phyloP scores from a whole-genome alignment of 2,329 filamentous ascomycete genomes.

The Lasiodiplodia theobromae region DNA sequence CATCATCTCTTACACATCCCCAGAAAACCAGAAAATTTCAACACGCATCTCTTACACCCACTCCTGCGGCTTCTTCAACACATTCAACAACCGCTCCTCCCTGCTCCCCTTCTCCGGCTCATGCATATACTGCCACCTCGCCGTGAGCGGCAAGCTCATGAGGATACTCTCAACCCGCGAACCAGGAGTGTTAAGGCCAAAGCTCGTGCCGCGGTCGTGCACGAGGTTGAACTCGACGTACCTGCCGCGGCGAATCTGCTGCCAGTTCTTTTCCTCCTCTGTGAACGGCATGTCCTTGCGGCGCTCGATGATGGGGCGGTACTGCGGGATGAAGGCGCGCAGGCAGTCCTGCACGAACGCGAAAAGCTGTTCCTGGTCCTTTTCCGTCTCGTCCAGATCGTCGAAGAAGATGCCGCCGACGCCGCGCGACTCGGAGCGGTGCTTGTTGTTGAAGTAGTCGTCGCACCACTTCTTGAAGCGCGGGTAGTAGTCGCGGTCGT shows the following conservation, averaged over 20 bases:
- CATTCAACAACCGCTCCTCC: conserved; percentile 82
- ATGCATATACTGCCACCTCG: conserved; percentile 96
- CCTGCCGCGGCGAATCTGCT: conserved; percentile 89
- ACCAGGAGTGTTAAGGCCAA: conserved; percentile 91
- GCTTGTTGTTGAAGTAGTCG: conserved; percentile 94
- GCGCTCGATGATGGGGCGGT: conserved; percentile 85
- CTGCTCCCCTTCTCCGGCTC: conserved; percentile 75
- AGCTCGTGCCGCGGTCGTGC: conserved; percentile 92
- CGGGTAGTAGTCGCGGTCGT: conserved; percentile 90
- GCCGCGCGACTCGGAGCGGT: conserved; percentile 84
- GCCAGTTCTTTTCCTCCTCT: conserved; percentile 90
- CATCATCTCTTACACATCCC: no score
- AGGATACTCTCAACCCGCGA: conserved; percentile 94
- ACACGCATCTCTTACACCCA: conserved; percentile 49
- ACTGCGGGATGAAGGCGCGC: conserved; percentile 86
- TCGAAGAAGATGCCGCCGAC: conserved; percentile 99
- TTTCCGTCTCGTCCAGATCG: conserved; percentile 86
- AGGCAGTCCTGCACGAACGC: conserved; percentile 87
- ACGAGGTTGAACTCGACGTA: conserved; percentile 99
- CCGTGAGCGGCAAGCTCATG: conserved; percentile 94
- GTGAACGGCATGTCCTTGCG: conserved; percentile 93
- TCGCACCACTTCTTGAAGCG: conserved; percentile 99
- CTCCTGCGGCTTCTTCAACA: conserved; percentile 66
- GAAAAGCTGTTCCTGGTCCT: conserved; percentile 88
- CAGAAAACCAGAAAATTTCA: no score